phyloP scores from a whole-genome alignment of 2,329 filamentous ascomycete genomes.

The Lachnellula arida region DNA sequence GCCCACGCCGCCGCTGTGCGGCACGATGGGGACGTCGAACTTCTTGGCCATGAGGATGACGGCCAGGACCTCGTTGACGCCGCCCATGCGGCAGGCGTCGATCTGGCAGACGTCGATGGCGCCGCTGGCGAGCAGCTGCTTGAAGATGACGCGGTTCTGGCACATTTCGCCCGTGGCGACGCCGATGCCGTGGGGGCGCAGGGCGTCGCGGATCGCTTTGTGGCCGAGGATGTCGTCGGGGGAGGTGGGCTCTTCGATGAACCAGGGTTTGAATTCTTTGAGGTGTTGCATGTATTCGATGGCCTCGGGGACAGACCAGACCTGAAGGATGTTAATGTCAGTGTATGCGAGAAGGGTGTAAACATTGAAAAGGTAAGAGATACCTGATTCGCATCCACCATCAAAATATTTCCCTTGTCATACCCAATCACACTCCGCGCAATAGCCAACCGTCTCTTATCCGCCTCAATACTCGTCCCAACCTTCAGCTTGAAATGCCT shows the following conservation, averaged over 20 bases:
- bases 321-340: constrained; percentile 30
- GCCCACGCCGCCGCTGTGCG: constrained; percentile 84
- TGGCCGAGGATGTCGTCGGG: constrained; percentile 88
- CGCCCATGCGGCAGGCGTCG: constrained; percentile 83
- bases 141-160: constrained; percentile 92
- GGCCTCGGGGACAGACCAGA: constrained; percentile 87
- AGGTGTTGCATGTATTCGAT: constrained; percentile 82
- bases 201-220: constrained; percentile 75
- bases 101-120: constrained; percentile 88
- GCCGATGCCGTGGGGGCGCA: constrained; percentile 69
- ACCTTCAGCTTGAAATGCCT: constrained; percentile 90
- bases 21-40: constrained; percentile 75
- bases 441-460: constrained; percentile 65
- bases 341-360: not conserved
- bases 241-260: constrained; percentile 90
- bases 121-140: constrained; percentile 75
- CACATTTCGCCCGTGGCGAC: constrained; percentile 94
- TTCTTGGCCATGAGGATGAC: constrained; percentile 76
- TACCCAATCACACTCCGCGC: constrained; percentile 77
- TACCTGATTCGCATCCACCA: constrained; percentile 90
- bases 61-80: constrained; percentile 89
- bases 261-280: constrained; percentile 81
- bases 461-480: constrained; percentile 66
- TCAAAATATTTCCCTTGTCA: constrained; percentile 68
- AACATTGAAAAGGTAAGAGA: not conserved